phyloP scores from a whole-genome alignment of 139 green algal genomes.

The Pseudopediastrum boryanum region DNA sequence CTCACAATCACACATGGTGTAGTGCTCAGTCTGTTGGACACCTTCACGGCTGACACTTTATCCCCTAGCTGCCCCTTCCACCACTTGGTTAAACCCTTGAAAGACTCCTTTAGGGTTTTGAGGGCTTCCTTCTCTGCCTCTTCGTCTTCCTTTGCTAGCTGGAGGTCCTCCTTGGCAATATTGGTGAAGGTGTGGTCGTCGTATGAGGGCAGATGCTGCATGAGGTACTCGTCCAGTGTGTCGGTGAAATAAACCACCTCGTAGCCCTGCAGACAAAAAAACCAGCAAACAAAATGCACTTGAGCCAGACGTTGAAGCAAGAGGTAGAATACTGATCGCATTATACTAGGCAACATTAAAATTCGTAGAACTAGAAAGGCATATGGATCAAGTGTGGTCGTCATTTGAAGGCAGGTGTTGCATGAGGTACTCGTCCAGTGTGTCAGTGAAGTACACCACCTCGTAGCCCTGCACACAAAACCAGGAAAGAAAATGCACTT shows the following conservation, averaged over 20 bases:
- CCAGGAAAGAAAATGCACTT: no score
- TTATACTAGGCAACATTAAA: no score
- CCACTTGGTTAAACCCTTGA: constrained; percentile 89
- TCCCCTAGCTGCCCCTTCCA: constrained; percentile 89
- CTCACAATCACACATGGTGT: constrained; percentile 94
- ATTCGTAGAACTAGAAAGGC: no score
- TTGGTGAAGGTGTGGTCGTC: constrained; percentile 95
- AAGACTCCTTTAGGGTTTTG: constrained; percentile 80
- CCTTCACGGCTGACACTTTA: constrained; percentile 58
- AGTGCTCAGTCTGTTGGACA: constrained; percentile 81
- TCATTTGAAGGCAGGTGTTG: no score
- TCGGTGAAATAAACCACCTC: constrained; percentile 98
- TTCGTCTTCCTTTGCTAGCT: constrained; percentile 5
- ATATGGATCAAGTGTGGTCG: no score
- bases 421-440: no score
- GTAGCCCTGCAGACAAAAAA: constrained; percentile 50
- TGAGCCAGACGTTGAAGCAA: no score
- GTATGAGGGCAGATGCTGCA: constrained; percentile 93
- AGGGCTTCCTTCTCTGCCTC: constrained; percentile 76
- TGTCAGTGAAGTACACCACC: no score
- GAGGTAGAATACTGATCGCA: no score
- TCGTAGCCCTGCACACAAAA: no score
- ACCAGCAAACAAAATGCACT: no score
- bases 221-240: constrained; percentile 96
- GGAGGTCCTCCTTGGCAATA: constrained; percentile 93